Evolutionary conservation across 1,284 basidiomycete genomes (phyloP).

Genomic region (Ustilago tritici): DNA sequence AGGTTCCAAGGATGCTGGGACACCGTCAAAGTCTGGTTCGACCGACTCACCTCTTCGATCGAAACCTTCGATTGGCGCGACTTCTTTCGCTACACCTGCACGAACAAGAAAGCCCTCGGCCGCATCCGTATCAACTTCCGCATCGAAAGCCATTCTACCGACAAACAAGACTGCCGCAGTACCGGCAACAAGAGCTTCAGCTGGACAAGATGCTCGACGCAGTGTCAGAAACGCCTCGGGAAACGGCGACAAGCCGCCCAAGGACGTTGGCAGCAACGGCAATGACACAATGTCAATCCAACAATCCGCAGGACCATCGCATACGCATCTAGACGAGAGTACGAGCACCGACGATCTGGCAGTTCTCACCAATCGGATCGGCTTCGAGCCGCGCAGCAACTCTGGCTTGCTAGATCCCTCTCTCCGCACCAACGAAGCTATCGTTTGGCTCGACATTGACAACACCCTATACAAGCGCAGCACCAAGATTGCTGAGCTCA

Average conservation of each 20-base stretch:
- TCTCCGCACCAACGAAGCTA: slow-evolving; percentile 55
- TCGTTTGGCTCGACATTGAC: slow-evolving; percentile 87
- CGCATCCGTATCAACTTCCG: background rate
- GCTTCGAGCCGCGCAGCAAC: slow-evolving; percentile 42
- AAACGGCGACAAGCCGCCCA: background rate
- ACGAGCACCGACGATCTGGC: slow-evolving; percentile 27
- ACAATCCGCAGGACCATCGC: background rate
- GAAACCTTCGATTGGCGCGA: slow-evolving; percentile 1
- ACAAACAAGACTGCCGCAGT: background rate
- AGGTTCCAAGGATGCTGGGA: background rate
- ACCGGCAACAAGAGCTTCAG: background rate
- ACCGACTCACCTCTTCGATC: slow-evolving; percentile 13
- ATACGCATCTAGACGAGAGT: slow-evolving; percentile 16
- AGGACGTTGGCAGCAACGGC: background rate
- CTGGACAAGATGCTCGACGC: slow-evolving; percentile 3
- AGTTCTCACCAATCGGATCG: slow-evolving; percentile 34
- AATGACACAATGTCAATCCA: background rate
- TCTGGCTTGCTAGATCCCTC: slow-evolving; percentile 35
- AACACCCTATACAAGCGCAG: slow-evolving; percentile 78
- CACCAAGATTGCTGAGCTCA: slow-evolving; percentile 77
- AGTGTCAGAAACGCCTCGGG: background rate
- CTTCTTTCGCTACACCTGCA: background rate
- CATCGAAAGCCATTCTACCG: background rate
- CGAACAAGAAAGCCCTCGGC: slow-evolving; percentile 16
- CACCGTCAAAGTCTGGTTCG: slow-evolving; percentile 9